A percentile compares a stretch with the other conserved stretches of the same genome.
These are phyloP conservation scores for Fraxinus greggii DNA, from an alignment of 305 asterid species.

Conservation along the genomic window DNA sequence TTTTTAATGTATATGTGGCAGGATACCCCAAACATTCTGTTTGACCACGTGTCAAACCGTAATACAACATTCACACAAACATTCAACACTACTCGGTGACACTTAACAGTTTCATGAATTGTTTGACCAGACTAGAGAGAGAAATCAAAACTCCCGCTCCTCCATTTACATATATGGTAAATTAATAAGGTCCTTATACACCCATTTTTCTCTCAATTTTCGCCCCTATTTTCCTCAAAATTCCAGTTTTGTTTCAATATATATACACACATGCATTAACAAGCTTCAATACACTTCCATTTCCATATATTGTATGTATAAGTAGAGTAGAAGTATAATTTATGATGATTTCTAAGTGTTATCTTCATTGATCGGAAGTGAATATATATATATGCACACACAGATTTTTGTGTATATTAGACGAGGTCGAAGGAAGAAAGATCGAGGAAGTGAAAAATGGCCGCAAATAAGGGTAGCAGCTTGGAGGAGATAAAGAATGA, in stretches of 20 bases:
- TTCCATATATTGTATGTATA: not conserved
- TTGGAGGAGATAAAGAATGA: constrained; percentile 33
- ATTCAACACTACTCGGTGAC: not conserved
- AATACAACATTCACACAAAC: not conserved
- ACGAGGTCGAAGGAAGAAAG: too few relatives aligned
- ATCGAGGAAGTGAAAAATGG: not conserved
- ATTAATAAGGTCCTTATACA: not conserved
- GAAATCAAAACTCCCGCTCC: not conserved
- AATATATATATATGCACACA: too few relatives aligned
- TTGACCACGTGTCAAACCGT: not conserved
- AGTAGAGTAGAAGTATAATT: not conserved
- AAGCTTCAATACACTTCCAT: not conserved
- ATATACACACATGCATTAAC: not conserved
- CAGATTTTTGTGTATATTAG: too few relatives aligned
- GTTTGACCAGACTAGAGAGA: not conserved
- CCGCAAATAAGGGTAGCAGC: not conserved
- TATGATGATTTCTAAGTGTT: not conserved
- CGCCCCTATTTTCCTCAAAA: not conserved
- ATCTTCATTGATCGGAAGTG: not conserved
- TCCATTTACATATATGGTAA: not conserved
- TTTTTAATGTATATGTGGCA: too few relatives aligned
- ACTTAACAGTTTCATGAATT: not conserved
- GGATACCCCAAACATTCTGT: too few relatives aligned
- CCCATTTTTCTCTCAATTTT: not conserved
- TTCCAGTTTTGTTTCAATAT: not conserved